Base-by-base conservation (phyloP, 768 basidiomycete species). In the Pulveroboletus sp. region DNA sequence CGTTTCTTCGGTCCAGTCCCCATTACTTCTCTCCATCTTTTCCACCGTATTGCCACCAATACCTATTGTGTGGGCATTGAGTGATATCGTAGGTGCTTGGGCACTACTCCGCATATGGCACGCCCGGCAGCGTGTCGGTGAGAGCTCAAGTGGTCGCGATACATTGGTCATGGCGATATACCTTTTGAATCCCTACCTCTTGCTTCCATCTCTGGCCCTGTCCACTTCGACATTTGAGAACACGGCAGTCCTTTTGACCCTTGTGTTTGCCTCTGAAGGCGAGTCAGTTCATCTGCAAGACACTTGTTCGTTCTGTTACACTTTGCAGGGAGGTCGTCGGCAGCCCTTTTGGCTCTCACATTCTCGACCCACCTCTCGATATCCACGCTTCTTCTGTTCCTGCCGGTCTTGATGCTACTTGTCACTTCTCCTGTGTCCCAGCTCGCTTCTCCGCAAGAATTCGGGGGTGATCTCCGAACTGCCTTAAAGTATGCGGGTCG, bases 171-270 rank as follows among this genome's bases (percentile, higher is more conserved):
- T 80, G 15, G 74, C 81, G 7, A 67, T 79, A 40, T 94, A 86
- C 68, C 79, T 96, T 17, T 67, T 95, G 43, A 96, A 98, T 58
- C 96, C 96, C 3, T 96, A 96, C 65, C 69, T 89, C 8, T 66
- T 95, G 49, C 73, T 93, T 1, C 82, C 93, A 0, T 84, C 82
- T 28, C 72, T 95, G 7, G 88, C 92, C 0, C 72, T 83, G 10
- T 94, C 94, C 0, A 90, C 90, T 0, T 86, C 91, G 0, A 78
- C 82, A 2, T 72, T 97, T 14, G 91, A 95, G 61, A 95, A 90
- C 63, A 73, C 83, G 1, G 66, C 90, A 6, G 70, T 82, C 27
- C 72, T 95, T 2, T 57, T 86, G 1, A 61, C 85, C 5, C 65
- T 96, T 36, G 78, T 83, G 73, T 85, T 83, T 57, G 89, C 89